Evolutionary conservation across 2,329 filamentous ascomycete species (phyloP).

Genomic region (Fusarium sp.): DNA sequence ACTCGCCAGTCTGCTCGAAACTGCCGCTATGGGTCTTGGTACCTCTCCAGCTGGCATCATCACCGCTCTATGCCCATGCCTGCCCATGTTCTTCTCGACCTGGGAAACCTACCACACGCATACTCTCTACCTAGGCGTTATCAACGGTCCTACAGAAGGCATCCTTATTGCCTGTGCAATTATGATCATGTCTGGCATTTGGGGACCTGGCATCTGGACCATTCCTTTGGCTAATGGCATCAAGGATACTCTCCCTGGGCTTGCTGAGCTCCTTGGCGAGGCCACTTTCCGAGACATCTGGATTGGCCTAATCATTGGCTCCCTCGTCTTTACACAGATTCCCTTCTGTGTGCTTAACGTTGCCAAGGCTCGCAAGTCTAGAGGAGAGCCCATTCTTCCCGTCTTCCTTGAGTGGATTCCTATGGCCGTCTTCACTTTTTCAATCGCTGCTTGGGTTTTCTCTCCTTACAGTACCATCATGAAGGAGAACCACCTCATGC

Average conservation of each 20-base stretch:
- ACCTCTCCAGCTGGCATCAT: conserved; percentile 86
- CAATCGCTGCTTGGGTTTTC: conserved; percentile 85
- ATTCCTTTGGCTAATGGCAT: conserved; percentile 77
- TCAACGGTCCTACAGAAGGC: conserved; percentile 98
- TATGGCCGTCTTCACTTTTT: conserved; percentile 81
- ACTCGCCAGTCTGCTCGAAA: conserved; percentile 88
- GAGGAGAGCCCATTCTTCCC: conserved; percentile 79
- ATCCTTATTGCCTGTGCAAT: conserved; percentile 86
- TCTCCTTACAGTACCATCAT: conserved; percentile 87
- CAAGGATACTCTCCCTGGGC: conserved; percentile 61
- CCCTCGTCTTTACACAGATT: conserved; percentile 78
- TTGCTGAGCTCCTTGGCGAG: conserved; percentile 71
- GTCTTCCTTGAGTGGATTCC: conserved; percentile 95
- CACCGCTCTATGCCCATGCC: conserved; percentile 87
- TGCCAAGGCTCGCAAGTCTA: conserved; percentile 75
- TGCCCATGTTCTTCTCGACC: conserved; percentile 99
- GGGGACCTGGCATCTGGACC: conserved; percentile 88
- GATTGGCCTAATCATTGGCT: conserved; percentile 75
- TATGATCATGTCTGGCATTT: conserved; percentile 89
- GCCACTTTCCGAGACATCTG: conserved; percentile 88
- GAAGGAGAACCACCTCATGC: conserved; percentile 84
- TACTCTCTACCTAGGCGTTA: conserved; percentile 92
- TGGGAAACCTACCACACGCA: conserved; percentile 99
- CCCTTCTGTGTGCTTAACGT: conserved; percentile 93
- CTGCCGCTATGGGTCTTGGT: conserved; percentile 91